These are phyloP conservation scores for Alternaria arbusti DNA, from an alignment of 2,329 filamentous ascomycete species.

Conservation along the genomic window DNA sequence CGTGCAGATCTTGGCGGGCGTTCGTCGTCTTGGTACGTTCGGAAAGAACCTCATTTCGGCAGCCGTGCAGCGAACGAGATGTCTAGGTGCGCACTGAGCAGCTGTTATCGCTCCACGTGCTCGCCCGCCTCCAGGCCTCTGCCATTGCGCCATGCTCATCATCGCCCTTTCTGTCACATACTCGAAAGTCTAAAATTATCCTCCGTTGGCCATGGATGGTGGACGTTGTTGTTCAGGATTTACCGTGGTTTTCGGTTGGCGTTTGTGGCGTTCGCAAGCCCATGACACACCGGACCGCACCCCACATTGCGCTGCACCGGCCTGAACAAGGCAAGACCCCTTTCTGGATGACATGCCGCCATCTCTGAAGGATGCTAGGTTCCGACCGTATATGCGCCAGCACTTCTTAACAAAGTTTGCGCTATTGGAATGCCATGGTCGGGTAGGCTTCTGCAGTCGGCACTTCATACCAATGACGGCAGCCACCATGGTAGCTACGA, in stretches of 20 bases:
- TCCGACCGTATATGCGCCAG: neutral
- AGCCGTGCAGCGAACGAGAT: neutral
- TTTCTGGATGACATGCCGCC: constrained; percentile 3
- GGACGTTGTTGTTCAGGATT: neutral
- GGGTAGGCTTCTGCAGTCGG: neutral
- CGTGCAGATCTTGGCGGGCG: neutral
- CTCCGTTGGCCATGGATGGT: neutral
- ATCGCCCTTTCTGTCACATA: neutral
- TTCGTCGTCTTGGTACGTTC: constrained; percentile 1
- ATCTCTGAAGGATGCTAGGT: neutral
- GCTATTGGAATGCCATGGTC: constrained; percentile 10
- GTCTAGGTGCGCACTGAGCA: neutral
- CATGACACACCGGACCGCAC: constrained; percentile 1
- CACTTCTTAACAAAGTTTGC: neutral
- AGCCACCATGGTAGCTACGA: constrained; percentile 2
- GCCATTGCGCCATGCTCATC: neutral
- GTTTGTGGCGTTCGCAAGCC: constrained; percentile 1
- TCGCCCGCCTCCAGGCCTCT: neutral
- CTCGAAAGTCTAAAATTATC: neutral
- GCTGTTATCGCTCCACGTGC: neutral
- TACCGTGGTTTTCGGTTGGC: neutral
- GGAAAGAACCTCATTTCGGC: neutral
- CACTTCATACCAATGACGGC: neutral
- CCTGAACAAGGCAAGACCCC: constrained; percentile 2
- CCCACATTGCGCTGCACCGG: constrained; percentile 1